Conservation (phyloP, 73 alveolate genomes). For the Paramecium pentaurelia region DNA sequence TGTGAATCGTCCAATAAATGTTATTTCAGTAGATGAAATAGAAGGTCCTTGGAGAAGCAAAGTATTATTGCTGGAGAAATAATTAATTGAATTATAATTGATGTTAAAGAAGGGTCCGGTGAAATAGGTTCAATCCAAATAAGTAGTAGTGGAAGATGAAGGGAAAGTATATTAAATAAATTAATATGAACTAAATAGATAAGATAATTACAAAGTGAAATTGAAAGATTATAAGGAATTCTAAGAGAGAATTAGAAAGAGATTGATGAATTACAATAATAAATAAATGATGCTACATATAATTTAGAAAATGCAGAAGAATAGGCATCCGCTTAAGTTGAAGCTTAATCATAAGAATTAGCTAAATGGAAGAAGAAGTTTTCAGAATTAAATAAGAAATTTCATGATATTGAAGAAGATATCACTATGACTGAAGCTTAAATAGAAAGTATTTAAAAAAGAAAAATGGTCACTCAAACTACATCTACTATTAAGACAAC, state of each 20-base stretch:
- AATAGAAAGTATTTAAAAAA: conserved; percentile 8
- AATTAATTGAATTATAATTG: conserved; percentile 14
- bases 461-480: background rate
- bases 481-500: background rate
- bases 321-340: background rate
- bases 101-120: background rate
- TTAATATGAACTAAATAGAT: background rate
- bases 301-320: conserved; percentile 1
- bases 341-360: background rate
- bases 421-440: background rate
- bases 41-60: conserved; percentile 50
- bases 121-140: background rate
- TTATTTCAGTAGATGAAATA: conserved; percentile 22
- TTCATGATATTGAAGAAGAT: conserved; percentile 11
- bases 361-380: conserved; percentile 35
- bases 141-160: background rate
- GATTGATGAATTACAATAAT: background rate
- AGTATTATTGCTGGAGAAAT: background rate
- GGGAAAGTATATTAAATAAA: background rate
- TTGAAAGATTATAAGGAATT: background rate
- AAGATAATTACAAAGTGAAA: background rate
- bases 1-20: conserved; percentile 5
- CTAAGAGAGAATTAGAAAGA: background rate
- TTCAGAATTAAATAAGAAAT: background rate
- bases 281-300: background rate